These are phyloP conservation scores for Solioccasus polychromus DNA, from an alignment of 768 basidiomycete genomes.

Conservation along the genomic window DNA sequence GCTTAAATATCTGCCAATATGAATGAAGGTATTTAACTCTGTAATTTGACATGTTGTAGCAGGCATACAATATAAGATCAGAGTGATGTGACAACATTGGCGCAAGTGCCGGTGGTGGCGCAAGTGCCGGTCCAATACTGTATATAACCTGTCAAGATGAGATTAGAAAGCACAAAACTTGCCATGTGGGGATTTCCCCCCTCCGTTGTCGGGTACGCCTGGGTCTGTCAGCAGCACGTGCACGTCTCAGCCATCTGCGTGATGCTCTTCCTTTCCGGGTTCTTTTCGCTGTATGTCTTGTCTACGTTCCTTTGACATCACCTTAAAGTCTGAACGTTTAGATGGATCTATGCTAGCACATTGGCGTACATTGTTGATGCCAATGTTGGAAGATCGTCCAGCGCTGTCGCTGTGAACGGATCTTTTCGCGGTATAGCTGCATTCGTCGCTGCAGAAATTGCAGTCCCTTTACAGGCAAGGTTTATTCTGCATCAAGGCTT, in stretches of 20 bases:
- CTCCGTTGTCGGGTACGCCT: constrained; percentile 67
- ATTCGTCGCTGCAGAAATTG: constrained; percentile 70
- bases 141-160: too few relatives aligned
- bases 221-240: constrained; percentile 64
- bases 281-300: constrained; percentile 62
- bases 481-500: not conserved
- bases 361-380: constrained; percentile 88
- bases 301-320: not conserved
- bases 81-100: too few relatives aligned
- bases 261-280: constrained; percentile 71
- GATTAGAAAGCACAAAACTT: constrained; percentile 61
- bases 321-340: constrained; percentile 20
- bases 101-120: too few relatives aligned
- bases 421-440: constrained; percentile 68
- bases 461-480: constrained; percentile 62
- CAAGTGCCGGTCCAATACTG: too few relatives aligned
- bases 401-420: constrained; percentile 74
- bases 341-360: constrained; percentile 65
- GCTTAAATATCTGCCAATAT: too few relatives aligned
- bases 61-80: too few relatives aligned
- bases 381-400: constrained; percentile 76
- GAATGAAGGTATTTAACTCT: too few relatives aligned
- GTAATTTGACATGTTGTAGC: too few relatives aligned
- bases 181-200: constrained; percentile 55
- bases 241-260: constrained; percentile 71